Evolutionary conservation across 2,329 filamentous ascomycete genomes (phyloP).

Genomic region (Fusarium falciforme): DNA sequence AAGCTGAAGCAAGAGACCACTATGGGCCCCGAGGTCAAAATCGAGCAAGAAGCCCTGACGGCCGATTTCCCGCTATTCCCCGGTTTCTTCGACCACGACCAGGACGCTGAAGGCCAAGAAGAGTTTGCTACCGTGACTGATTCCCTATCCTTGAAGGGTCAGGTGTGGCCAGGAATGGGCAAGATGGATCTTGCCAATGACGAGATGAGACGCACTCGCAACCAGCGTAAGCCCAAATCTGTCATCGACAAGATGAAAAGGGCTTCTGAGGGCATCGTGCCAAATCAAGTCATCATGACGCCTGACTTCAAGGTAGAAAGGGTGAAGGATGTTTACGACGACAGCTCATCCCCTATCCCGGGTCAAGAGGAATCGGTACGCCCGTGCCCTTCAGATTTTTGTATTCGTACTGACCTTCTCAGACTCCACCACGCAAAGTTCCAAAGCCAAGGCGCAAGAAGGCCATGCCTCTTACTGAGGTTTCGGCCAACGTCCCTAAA

Average conservation of each 20-base stretch:
- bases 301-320: conserved; percentile 62
- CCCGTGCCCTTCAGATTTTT: not conserved
- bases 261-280: conserved; percentile 72
- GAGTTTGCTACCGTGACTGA: conserved; percentile 44
- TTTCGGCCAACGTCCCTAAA: conserved; percentile 50
- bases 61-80: conserved; percentile 45
- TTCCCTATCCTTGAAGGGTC: conserved; percentile 70
- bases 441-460: conserved; percentile 48
- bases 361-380: conserved; percentile 58
- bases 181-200: conserved; percentile 84
- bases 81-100: conserved; percentile 43
- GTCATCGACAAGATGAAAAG: conserved; percentile 75
- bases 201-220: conserved; percentile 78
- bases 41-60: conserved; percentile 43
- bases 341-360: conserved; percentile 62
- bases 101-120: conserved; percentile 45
- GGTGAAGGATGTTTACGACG: conserved; percentile 69
- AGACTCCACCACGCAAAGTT: conserved; percentile 48
- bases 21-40: conserved; percentile 39
- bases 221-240: conserved; percentile 81
- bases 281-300: conserved; percentile 73
- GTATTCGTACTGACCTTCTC: conserved; percentile 11
- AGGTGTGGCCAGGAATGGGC: conserved; percentile 82
- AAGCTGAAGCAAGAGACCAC: conserved; percentile 42
- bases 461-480: conserved; percentile 47